These are phyloP conservation scores for Fusarium illudens DNA, from an alignment of 2,329 filamentous ascomycete species.

Conservation along the genomic window DNA sequence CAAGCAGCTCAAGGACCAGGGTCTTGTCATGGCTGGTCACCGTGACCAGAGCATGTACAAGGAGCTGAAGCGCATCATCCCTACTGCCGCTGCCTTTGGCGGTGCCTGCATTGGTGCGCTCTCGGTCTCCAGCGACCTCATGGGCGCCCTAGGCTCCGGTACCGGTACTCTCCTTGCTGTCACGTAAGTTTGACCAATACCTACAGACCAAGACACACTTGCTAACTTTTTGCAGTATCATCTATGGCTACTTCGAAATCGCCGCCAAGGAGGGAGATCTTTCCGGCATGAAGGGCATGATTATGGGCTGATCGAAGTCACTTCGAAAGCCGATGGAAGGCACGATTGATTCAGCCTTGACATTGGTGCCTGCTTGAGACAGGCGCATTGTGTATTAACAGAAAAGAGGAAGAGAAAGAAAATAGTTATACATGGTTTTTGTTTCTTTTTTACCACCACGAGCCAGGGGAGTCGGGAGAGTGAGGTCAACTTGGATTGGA, in stretches of 20 bases:
- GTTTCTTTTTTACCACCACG: constrained; percentile 37
- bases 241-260: constrained; percentile 99
- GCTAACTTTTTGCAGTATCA: constrained; percentile 74
- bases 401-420: constrained; percentile 41
- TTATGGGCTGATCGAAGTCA: constrained; percentile 66
- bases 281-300: constrained; percentile 78
- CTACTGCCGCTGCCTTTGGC: constrained; percentile 96
- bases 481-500: constrained; percentile 38
- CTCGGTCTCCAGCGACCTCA: constrained; percentile 92
- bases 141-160: constrained; percentile 94
- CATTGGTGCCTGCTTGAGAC: constrained; percentile 25
- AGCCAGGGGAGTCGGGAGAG: constrained; percentile 38
- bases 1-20: constrained; percentile 99
- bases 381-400: constrained; percentile 42
- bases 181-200: constrained; percentile 73
- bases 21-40: constrained; percentile 98
- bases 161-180: constrained; percentile 98
- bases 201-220: background rate
- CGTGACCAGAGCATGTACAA: constrained; percentile 99
- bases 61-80: constrained; percentile 99
- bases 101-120: constrained; percentile 98
- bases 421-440: constrained; percentile 42
- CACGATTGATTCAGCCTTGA: constrained; percentile 34
- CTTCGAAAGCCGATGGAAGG: constrained; percentile 26
- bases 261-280: constrained; percentile 98